Conservation (phyloP, 2,329 filamentous ascomycete genomes). For the Pseudocercospora vitis region DNA sequence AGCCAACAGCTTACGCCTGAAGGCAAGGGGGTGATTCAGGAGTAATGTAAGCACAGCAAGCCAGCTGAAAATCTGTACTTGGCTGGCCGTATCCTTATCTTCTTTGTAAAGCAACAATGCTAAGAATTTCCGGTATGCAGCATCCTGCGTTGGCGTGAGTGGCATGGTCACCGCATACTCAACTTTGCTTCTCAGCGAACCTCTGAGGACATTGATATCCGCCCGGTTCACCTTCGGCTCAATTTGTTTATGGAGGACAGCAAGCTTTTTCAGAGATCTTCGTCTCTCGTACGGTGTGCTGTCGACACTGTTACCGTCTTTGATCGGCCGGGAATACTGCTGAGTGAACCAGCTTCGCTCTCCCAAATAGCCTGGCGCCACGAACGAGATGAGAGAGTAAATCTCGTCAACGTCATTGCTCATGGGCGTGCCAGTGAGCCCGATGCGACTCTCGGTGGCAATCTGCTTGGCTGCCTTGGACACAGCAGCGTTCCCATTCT, state of each 20-base stretch:
- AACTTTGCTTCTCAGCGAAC: slow-evolving; percentile 69
- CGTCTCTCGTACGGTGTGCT: slow-evolving; percentile 59
- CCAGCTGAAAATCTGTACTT: slow-evolving; percentile 56
- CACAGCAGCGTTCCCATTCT: slow-evolving; percentile 60
- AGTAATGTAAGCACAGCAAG: slow-evolving; percentile 54
- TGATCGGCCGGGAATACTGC: slow-evolving; percentile 72
- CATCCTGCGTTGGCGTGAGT: slow-evolving; percentile 64
- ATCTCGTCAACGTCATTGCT: slow-evolving; percentile 84
- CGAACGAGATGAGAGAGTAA: slow-evolving; percentile 84
- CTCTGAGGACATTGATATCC: slow-evolving; percentile 66
- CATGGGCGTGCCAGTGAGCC: slow-evolving; percentile 81
- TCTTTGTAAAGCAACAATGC: slow-evolving; percentile 39
- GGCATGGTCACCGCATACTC: slow-evolving; percentile 80
- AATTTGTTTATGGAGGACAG: slow-evolving; percentile 69
- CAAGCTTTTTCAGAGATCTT: slow-evolving; percentile 64
- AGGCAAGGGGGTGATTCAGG: slow-evolving; percentile 60
- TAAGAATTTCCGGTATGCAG: slow-evolving; percentile 61
- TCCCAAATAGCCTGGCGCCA: slow-evolving; percentile 76
- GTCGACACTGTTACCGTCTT: slow-evolving; percentile 67
- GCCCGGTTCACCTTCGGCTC: slow-evolving; percentile 75
- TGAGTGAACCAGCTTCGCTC: slow-evolving; percentile 64
- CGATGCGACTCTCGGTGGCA: slow-evolving; percentile 69
- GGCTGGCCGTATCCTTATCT: slow-evolving; percentile 39
- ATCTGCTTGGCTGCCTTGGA: slow-evolving; percentile 60
- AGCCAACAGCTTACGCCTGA: slow-evolving; percentile 51